phyloP scores from a whole-genome alignment of 305 asterid genomes.

The Solanum hybrid region DNA sequence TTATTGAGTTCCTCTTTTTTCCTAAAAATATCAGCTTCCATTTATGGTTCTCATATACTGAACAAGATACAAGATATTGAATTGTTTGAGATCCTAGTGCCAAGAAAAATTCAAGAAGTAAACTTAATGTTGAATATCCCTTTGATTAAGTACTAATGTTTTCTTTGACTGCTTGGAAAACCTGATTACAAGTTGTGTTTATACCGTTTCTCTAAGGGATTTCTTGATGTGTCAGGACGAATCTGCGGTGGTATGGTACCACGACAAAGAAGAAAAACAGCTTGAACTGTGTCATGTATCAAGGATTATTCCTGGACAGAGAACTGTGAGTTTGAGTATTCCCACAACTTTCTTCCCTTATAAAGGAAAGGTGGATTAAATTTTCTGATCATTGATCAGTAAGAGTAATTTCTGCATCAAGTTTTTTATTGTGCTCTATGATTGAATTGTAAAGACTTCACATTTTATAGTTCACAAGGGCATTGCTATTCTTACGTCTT shows the following conservation, averaged over 20 bases:
- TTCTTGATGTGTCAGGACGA: conserved; percentile 57
- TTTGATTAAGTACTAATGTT: not conserved
- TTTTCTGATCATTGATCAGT: not conserved
- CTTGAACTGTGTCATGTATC: conserved; percentile 66
- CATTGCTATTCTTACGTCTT: not conserved
- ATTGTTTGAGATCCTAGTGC: not conserved
- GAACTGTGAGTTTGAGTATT: conserved; percentile 67
- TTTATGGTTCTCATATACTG: not conserved
- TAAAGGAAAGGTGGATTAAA: not conserved
- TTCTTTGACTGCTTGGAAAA: not conserved
- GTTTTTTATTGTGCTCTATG: not conserved
- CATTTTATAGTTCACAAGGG: not conserved
- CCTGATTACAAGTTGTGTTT: not conserved
- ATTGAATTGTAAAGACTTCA: not conserved
- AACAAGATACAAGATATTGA: not conserved
- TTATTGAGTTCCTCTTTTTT: not conserved
- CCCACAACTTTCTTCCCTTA: not conserved
- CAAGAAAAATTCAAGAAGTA: not conserved
- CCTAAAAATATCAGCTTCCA: not conserved
- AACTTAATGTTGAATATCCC: not conserved
- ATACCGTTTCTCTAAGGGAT: not conserved
- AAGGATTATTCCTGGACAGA: conserved; percentile 82
- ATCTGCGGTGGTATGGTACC: conserved; percentile 75
- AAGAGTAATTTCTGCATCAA: not conserved
- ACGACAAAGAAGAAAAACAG: conserved; percentile 76